Evolutionary conservation across 202 grass and related monocot species (phyloP).

Genomic region (Zoysia matrella): DNA sequence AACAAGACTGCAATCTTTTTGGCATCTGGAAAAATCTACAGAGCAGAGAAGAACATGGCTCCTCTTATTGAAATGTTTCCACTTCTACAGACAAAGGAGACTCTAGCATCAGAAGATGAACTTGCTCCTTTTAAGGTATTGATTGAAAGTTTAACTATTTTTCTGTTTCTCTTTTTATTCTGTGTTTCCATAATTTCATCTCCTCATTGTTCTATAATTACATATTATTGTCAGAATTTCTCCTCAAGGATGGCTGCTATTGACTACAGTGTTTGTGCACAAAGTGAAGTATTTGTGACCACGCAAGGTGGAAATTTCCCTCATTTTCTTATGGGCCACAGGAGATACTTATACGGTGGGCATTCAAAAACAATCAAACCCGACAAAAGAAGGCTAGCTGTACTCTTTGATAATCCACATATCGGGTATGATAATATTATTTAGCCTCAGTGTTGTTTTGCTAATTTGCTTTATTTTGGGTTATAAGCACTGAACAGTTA

Average conservation of each 20-base stretch:
- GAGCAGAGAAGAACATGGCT: constrained; percentile 90
- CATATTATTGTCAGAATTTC: constrained; percentile 58
- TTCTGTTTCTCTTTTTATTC: neutral
- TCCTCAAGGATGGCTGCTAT: constrained; percentile 97
- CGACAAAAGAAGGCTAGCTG: constrained; percentile 90
- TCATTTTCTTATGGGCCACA: constrained; percentile 90
- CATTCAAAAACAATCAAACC: constrained; percentile 97
- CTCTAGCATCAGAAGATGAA: constrained; percentile 85
- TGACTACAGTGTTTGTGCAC: constrained; percentile 87
- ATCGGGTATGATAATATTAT: constrained; percentile 65
- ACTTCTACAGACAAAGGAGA: constrained; percentile 91
- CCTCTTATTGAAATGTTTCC: constrained; percentile 99
- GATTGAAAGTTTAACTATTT: neutral
- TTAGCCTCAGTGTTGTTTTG: constrained; percentile 12
- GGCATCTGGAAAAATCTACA: constrained; percentile 98
- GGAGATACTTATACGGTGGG: constrained; percentile 83
- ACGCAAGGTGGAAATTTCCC: constrained; percentile 99
- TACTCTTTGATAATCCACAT: constrained; percentile 82
- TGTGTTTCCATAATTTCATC: too few species aligned
- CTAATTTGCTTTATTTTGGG: constrained; percentile 35
- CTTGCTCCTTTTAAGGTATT: constrained; percentile 87
- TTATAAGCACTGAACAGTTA: constrained; percentile 31
- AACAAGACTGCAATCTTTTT: constrained; percentile 94
- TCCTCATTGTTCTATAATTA: too few species aligned
- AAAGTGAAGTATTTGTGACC: constrained; percentile 91